A percentile compares a stretch with the other conserved stretches of the same genome.
Evolutionary conservation across 495 filamentous ascomycete genomes (phyloP).

Genomic region (Hypoxylon fragiforme): DNA sequence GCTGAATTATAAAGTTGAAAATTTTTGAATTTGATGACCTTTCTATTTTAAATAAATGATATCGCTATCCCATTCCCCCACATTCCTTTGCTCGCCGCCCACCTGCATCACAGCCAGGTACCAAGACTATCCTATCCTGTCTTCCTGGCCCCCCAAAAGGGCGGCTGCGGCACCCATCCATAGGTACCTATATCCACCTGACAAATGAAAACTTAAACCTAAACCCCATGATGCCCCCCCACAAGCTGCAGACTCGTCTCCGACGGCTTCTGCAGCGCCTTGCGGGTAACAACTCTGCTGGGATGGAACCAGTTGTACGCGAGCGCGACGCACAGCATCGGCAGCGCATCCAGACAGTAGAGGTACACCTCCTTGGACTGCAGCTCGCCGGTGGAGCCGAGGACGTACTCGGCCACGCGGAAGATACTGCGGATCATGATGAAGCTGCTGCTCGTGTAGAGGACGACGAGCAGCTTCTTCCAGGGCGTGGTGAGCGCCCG

Average conservation of each 20-base stretch:
- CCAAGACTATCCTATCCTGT: no score
- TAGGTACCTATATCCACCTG: no score
- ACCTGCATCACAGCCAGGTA: no score
- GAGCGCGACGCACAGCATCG: slow-evolving; percentile 55
- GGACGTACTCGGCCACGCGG: slow-evolving; percentile 60
- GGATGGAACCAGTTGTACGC: slow-evolving; percentile 52
- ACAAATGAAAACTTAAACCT: no score
- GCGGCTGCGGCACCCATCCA: no score
- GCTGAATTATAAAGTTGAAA: no score
- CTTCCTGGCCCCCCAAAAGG: no score
- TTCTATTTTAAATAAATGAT: no score
- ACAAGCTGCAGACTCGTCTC: slow-evolving; percentile 12
- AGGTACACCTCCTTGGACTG: slow-evolving; percentile 55
- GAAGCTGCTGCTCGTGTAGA: slow-evolving; percentile 54
- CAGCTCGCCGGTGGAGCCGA: slow-evolving; percentile 51
- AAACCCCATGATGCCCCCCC: no score
- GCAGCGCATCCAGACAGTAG: slow-evolving; percentile 59
- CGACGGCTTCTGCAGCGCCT: neutral
- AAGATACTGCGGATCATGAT: slow-evolving; percentile 63
- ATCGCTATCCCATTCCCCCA: no score
- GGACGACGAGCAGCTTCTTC: slow-evolving; percentile 54
- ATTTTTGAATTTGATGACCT: no score
- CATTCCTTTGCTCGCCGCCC: no score
- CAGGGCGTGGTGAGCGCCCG: slow-evolving; percentile 38
- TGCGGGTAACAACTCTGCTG: slow-evolving; percentile 31